Percentiles rank a stretch among this genome's conserved stretches.
phyloP scores from a whole-genome alignment of 805 yeast species.

The Blastobotrys mokoenaii region DNA sequence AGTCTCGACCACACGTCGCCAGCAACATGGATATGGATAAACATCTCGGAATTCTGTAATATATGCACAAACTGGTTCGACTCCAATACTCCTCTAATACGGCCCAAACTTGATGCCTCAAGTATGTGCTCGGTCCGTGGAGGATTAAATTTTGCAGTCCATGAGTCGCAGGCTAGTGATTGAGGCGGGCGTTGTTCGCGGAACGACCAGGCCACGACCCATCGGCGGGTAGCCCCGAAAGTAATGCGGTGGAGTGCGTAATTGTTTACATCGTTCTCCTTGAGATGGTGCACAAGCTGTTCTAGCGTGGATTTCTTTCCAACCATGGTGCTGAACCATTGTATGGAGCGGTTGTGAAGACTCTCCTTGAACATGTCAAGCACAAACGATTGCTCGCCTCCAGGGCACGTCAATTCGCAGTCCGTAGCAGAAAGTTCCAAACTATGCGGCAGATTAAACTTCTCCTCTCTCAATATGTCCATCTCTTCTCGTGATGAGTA shows the following conservation, averaged over 20 bases:
- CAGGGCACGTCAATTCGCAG: slow-evolving; percentile 35
- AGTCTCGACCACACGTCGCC: slow-evolving; percentile 16
- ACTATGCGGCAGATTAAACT: slow-evolving; percentile 19
- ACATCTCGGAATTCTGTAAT: too few species aligned
- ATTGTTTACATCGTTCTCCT: slow-evolving; percentile 11
- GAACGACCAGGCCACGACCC: slow-evolving; percentile 34
- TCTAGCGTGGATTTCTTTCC: slow-evolving; percentile 22
- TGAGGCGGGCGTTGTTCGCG: background rate
- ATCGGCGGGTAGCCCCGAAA: slow-evolving; percentile 26
- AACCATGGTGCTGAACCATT: slow-evolving; percentile 37
- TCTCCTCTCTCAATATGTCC: slow-evolving; percentile 18
- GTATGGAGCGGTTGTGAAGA: slow-evolving; percentile 8
- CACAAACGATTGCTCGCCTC: slow-evolving; percentile 41
- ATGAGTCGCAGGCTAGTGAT: background rate
- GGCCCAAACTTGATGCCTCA: too few species aligned
- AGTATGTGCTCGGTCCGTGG: too few species aligned
- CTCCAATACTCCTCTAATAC: too few species aligned
- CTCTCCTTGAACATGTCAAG: slow-evolving; percentile 30
- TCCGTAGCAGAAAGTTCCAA: slow-evolving; percentile 23
- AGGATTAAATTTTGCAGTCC: too few species aligned
- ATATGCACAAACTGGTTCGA: too few species aligned
- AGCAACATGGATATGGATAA: background rate
- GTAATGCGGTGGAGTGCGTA: slow-evolving; percentile 28
- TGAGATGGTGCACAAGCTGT: slow-evolving; percentile 8
- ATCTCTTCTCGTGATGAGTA: slow-evolving; percentile 33